phyloP scores from a whole-genome alignment of 1,139 yeast species.

The Taphrina communis region DNA sequence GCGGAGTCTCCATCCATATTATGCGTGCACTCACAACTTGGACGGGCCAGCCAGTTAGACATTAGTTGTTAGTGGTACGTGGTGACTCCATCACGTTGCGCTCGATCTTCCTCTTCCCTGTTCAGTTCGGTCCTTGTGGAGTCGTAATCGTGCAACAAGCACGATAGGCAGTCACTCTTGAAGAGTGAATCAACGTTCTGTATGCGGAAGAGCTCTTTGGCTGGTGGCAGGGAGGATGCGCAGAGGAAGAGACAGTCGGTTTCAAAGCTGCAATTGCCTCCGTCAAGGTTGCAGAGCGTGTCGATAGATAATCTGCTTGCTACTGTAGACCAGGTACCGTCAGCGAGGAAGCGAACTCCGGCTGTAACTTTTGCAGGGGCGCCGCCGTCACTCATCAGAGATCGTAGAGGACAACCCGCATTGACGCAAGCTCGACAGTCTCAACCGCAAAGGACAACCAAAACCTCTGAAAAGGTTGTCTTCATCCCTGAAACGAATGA shows the following conservation, averaged over 20 bases:
- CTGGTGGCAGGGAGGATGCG: slow-evolving; percentile 22
- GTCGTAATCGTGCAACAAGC: too few relatives aligned
- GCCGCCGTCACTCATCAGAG: slow-evolving; percentile 19
- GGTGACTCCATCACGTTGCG: too few relatives aligned
- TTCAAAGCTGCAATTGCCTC: slow-evolving; percentile 36
- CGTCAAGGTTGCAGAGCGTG: slow-evolving; percentile 38
- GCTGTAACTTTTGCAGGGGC: slow-evolving; percentile 40
- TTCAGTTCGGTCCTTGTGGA: too few relatives aligned
- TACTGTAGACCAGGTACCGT: slow-evolving; percentile 36
- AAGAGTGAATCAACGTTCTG: not conserved
- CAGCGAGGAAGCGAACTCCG: slow-evolving; percentile 38
- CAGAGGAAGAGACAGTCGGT: slow-evolving; percentile 10
- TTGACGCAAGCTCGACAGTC: slow-evolving; percentile 31
- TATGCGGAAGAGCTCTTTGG: slow-evolving; percentile 31
- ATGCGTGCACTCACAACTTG: too few relatives aligned
- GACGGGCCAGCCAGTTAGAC: too few relatives aligned
- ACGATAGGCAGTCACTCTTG: too few relatives aligned
- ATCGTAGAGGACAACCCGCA: slow-evolving; percentile 20
- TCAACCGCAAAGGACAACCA: slow-evolving; percentile 44
- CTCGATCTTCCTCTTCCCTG: too few relatives aligned
- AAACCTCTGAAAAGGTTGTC: slow-evolving; percentile 46
- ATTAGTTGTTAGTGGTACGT: too few relatives aligned
- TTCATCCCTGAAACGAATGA: slow-evolving; percentile 44
- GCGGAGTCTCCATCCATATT: slow-evolving; percentile 7
- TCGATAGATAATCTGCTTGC: slow-evolving; percentile 37